phyloP scores from a whole-genome alignment of 2,329 filamentous ascomycete species.

The Botrytis cinerea region DNA sequence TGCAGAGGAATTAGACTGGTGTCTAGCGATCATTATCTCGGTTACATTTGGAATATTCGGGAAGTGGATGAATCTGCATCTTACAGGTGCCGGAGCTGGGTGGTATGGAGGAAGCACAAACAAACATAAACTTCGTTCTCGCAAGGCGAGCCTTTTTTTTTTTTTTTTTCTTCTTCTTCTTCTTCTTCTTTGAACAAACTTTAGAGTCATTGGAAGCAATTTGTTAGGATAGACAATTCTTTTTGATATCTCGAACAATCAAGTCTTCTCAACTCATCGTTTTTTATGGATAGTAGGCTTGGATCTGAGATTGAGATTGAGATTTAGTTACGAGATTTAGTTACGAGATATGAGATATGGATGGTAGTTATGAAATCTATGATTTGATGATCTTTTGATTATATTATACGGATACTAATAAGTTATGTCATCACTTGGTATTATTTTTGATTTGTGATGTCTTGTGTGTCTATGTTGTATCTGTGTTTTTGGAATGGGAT shows the following conservation, averaged over 20 bases:
- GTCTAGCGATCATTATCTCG: not conserved
- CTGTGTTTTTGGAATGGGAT: too few relatives aligned
- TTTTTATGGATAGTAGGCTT: not conserved
- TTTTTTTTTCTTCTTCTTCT: not conserved
- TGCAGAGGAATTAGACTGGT: not conserved
- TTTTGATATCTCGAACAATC: not conserved
- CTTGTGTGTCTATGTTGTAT: too few relatives aligned
- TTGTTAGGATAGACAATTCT: not conserved
- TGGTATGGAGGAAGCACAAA: not conserved
- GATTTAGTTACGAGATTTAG: too few relatives aligned
- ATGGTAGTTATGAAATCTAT: not conserved
- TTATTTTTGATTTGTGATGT: too few relatives aligned
- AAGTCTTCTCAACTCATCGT: not conserved
- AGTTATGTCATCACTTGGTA: too few relatives aligned
- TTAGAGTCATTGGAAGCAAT: not conserved
- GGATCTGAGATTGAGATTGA: too few relatives aligned
- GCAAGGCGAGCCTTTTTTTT: constrained; percentile 13
- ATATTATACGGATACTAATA: too few relatives aligned
- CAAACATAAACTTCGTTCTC: not conserved
- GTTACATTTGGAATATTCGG: not conserved
- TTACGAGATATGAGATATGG: too few relatives aligned
- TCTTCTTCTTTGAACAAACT: not conserved
- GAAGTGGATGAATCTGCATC: not conserved
- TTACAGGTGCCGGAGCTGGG: not conserved
- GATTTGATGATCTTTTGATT: not conserved